Evolutionary conservation across 768 basidiomycete genomes (phyloP).

Genomic region (Solioccasus polychromus): DNA sequence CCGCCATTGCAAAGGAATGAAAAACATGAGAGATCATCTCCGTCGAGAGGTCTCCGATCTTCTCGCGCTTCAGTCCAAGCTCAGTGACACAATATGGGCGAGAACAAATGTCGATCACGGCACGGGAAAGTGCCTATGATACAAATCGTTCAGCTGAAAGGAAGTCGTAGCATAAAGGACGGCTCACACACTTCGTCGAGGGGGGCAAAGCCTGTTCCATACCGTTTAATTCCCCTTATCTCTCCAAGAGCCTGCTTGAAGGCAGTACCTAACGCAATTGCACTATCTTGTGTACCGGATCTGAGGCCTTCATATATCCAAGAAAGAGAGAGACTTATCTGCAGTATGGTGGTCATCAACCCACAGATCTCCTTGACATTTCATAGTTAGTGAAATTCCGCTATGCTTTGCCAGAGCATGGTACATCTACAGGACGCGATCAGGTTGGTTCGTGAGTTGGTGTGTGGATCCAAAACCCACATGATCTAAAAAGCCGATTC

Average conservation of each 20-base stretch:
- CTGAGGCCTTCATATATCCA: slow-evolving; percentile 16
- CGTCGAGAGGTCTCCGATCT: slow-evolving; percentile 91
- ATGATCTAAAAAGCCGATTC: slow-evolving; percentile 99
- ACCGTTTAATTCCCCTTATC: slow-evolving; percentile 89
- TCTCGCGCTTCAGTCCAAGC: slow-evolving; percentile 82
- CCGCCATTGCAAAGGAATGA: slow-evolving; percentile 96
- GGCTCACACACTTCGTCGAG: slow-evolving; percentile 81
- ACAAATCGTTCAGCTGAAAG: neutral
- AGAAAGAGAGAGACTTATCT: slow-evolving; percentile 63
- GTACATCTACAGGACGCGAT: slow-evolving; percentile 71
- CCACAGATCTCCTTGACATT: slow-evolving; percentile 93
- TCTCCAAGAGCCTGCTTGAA: slow-evolving; percentile 96
- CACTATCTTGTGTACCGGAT: slow-evolving; percentile 69
- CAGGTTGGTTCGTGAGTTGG: neutral
- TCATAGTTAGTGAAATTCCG: slow-evolving; percentile 87
- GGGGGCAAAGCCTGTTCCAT: slow-evolving; percentile 95
- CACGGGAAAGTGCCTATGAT: slow-evolving; percentile 83
- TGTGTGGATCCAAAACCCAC: slow-evolving; percentile 43
- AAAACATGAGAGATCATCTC: slow-evolving; percentile 99
- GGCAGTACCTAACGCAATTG: slow-evolving; percentile 81
- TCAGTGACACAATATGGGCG: slow-evolving; percentile 94
- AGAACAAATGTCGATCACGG: slow-evolving; percentile 97
- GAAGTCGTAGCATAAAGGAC: neutral
- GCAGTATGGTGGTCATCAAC: slow-evolving; percentile 99
- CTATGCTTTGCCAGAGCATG: slow-evolving; percentile 96